These are phyloP conservation scores for Chaetomiaceae sp. DNA, from an alignment of 2,329 filamentous ascomycete genomes.

Conservation along the genomic window DNA sequence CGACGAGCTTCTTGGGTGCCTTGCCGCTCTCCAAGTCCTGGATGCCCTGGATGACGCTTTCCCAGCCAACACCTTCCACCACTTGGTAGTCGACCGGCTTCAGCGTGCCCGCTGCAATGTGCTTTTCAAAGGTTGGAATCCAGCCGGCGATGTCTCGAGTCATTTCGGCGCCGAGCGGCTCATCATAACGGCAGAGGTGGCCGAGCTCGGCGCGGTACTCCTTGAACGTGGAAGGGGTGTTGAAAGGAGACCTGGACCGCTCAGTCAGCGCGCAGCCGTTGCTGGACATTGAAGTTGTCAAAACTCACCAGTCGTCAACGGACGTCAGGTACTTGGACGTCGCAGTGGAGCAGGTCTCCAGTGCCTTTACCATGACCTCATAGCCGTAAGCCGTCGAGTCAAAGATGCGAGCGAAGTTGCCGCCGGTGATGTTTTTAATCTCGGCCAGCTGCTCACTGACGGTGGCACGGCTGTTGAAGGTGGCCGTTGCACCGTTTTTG, in stretches of 20 bases:
- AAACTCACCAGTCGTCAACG: not conserved
- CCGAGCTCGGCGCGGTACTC: slow-evolving; percentile 3
- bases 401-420: slow-evolving; percentile 3
- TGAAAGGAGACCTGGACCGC: not conserved
- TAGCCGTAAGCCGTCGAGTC: not conserved
- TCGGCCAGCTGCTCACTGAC: not conserved
- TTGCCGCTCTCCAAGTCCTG: not conserved
- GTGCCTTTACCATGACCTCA: not conserved
- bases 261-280: too few species aligned
- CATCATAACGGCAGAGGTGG: not conserved
- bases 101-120: not conserved
- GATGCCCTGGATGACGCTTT: slow-evolving; percentile 1
- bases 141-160: not conserved
- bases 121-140: slow-evolving; percentile 1
- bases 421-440: slow-evolving; percentile 1
- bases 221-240: not conserved
- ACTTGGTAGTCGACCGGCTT: not conserved
- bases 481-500: not conserved
- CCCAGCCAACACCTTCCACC: not conserved
- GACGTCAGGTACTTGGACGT: slow-evolving; percentile 1
- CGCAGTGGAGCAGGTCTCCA: not conserved
- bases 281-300: not conserved
- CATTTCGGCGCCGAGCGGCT: not conserved
- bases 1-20: slow-evolving; percentile 1
- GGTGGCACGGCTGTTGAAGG: slow-evolving; percentile 1